Base-by-base conservation (phyloP, 1,284 basidiomycete species). In the Ganoderma sinense region DNA sequence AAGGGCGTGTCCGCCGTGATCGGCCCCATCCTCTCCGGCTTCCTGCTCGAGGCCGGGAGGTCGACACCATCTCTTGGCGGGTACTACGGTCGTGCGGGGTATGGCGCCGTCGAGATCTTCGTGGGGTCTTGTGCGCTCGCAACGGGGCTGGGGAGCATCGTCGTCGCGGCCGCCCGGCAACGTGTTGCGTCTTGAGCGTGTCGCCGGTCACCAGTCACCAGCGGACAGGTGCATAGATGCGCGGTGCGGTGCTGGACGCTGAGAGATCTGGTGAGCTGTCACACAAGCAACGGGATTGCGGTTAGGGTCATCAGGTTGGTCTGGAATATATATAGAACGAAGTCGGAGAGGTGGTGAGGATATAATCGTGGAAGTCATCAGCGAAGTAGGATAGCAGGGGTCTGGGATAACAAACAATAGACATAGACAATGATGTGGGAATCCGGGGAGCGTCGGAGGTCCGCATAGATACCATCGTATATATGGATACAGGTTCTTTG, bases 81-180 rank as follows among this genome's bases (percentile, higher is more conserved):
- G 3, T 60, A 64, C 4, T 78, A 76, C 59, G 77, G 75, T 6
- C 58, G 65, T 58, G 72, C 71, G 18, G 77, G 77, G 8, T 78
- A 77, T 55, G 74, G 74, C 36, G 69, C 73, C 2, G 71, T 78
- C 36, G 76, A 78, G 70, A 74, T 78, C n/a, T 78, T 78, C 68
- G 78, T 78, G 11, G 78, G 78, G 2, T 72, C 73, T 2, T 77
- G 75, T 51, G 77, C 76, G 11, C 65, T 76, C 2, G 75, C 71
- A 14, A 74, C 75, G 2, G 73, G 74, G 6, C 23, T 76, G 14
- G 68, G 70, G 8, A 77, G 76, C 66, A 63, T 74, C n/a, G 55
- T 76, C 33, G 70, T 77, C 3, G 75, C 75, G 2, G 69, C 70
- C 23, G 66, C 74, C 14, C 71, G 73, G 48, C 70, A 29, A 23